A percentile compares a stretch with the other conserved stretches of the same genome.
phyloP scores from a whole-genome alignment of 2,329 filamentous ascomycete genomes.

The Hypoxylon sp. region DNA sequence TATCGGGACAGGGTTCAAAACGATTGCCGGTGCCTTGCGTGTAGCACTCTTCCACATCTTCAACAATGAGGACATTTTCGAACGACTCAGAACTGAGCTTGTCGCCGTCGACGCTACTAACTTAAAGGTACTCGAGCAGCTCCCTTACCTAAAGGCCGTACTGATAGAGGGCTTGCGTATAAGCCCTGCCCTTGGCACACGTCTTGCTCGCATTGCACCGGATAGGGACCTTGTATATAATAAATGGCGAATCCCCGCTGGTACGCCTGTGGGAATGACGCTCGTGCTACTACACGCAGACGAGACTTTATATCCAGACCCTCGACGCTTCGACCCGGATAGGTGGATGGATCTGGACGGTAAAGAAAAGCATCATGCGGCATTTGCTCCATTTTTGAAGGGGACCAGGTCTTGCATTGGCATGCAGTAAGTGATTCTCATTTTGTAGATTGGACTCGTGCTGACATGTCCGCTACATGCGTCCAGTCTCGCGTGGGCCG shows the following conservation, averaged over 20 bases:
- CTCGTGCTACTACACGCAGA: slow-evolving; percentile 40
- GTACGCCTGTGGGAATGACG: slow-evolving; percentile 44
- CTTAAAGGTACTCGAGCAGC: background rate
- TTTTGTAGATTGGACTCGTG: background rate
- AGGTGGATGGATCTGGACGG: slow-evolving; percentile 38
- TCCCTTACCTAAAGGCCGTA: slow-evolving; percentile 52
- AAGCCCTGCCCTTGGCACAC: slow-evolving; percentile 46
- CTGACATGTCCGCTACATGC: background rate
- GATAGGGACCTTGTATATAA: slow-evolving; percentile 37
- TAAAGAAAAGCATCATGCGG: background rate
- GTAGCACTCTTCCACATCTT: slow-evolving; percentile 23
- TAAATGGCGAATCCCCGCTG: slow-evolving; percentile 40
- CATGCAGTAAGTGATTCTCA: background rate
- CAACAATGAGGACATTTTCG: background rate
- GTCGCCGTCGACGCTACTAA: background rate
- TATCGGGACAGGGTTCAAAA: slow-evolving; percentile 33
- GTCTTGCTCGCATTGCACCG: slow-evolving; percentile 52
- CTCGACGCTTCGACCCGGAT: slow-evolving; percentile 42
- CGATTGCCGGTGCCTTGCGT: slow-evolving; percentile 25
- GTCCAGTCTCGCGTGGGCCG: slow-evolving; percentile 33
- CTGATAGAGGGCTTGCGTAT: slow-evolving; percentile 58
- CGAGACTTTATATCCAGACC: slow-evolving; percentile 36
- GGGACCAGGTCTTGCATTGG: background rate
- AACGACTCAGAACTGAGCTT: background rate
- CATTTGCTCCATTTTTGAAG: background rate